A percentile compares a stretch with the other conserved stretches of the same genome.
These are phyloP conservation scores for Fusarium neocosmosporiellum DNA, from an alignment of 2,329 filamentous ascomycete genomes.

Conservation along the genomic window DNA sequence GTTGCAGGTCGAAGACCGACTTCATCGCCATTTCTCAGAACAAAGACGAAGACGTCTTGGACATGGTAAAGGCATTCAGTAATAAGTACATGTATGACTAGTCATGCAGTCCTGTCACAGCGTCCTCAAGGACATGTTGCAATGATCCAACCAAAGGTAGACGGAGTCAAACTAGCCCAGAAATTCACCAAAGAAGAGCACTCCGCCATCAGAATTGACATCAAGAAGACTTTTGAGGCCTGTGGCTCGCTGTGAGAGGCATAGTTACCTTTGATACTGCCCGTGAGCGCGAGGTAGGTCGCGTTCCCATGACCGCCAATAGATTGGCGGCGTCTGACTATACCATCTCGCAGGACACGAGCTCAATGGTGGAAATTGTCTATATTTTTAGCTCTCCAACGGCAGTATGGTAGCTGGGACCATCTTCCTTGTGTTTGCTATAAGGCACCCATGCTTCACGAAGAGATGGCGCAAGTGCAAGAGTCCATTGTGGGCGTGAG, in stretches of 20 bases:
- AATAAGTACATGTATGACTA: neutral
- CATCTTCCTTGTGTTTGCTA: neutral
- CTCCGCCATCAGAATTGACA: neutral
- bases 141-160: neutral
- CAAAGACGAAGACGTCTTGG: neutral
- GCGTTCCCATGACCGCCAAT: neutral
- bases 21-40: neutral
- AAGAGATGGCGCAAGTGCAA: neutral
- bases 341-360: neutral
- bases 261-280: neutral
- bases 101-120: too few species aligned
- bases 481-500: neutral
- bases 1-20: neutral
- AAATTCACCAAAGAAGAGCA: neutral
- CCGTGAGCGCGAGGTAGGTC: neutral
- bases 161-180: neutral
- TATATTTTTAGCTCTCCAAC: neutral
- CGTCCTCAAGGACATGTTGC: neutral
- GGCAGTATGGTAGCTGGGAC: neutral
- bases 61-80: too few species aligned
- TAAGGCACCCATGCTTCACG: neutral
- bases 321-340: neutral
- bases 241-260: too few species aligned
- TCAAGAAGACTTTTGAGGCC: too few species aligned
- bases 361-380: neutral